Conservation (phyloP, 495 filamentous ascomycete genomes). For the Viridothelium virens region DNA sequence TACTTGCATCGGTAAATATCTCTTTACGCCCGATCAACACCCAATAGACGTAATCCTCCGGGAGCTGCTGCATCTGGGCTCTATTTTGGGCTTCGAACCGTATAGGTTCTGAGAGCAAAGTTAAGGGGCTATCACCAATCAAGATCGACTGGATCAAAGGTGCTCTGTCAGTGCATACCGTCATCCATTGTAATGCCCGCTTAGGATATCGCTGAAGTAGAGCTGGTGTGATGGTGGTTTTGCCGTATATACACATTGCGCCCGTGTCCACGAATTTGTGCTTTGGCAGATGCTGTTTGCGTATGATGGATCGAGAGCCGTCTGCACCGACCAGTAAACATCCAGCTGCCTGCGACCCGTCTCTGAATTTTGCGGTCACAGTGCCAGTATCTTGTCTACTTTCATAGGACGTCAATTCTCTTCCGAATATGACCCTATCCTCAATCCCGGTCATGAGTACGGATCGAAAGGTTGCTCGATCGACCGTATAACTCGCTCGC, state of each 20-base stretch:
- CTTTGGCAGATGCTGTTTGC: constrained; percentile 32
- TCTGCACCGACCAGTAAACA: constrained; percentile 50
- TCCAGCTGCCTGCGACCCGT: constrained; percentile 43
- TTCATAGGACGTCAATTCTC: constrained; percentile 27
- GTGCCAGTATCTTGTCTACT: constrained; percentile 22
- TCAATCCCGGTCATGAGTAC: constrained; percentile 24
- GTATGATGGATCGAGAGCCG: constrained; percentile 44
- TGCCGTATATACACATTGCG: constrained; percentile 9
- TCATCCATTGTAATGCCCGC: constrained; percentile 25
- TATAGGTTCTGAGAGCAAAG: constrained; percentile 25
- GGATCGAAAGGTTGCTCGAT: constrained; percentile 24
- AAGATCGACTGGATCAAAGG: constrained; percentile 15
- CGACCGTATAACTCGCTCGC: constrained; percentile 16
- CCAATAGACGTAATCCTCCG: constrained; percentile 34
- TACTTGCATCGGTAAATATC: background rate
- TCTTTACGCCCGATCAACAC: constrained; percentile 22
- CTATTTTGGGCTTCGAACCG: constrained; percentile 21
- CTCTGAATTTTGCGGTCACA: constrained; percentile 45
- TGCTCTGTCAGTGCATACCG: constrained; percentile 23
- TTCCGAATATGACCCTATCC: constrained; percentile 24
- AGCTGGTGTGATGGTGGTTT: constrained; percentile 17
- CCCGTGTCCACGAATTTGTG: constrained; percentile 22
- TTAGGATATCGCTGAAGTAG: constrained; percentile 21
- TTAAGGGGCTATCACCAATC: constrained; percentile 21
- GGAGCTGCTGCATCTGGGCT: constrained; percentile 14